Evolutionary conservation across 2,329 filamentous ascomycete genomes (phyloP).

Genomic region (Colletotrichum sansevieriae): DNA sequence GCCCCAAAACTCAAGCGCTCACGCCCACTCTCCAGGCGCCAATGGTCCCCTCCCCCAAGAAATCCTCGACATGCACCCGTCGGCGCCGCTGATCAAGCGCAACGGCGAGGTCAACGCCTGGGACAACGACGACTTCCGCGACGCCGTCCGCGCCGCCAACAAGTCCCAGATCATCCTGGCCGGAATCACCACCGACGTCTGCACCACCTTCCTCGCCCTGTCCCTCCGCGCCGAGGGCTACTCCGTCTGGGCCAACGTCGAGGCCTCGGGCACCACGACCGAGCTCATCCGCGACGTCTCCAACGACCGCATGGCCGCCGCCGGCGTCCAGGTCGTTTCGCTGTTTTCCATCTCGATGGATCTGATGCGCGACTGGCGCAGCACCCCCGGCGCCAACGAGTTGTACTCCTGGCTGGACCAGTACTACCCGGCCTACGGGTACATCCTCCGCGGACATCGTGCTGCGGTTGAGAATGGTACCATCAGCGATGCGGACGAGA

Average conservation of each 20-base stretch:
- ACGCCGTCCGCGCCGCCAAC: constrained; percentile 73
- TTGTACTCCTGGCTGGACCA: constrained; percentile 74
- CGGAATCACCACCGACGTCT: constrained; percentile 82
- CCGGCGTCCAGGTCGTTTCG: constrained; percentile 74
- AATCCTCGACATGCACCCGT: constrained; percentile 75
- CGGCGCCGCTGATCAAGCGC: constrained; percentile 74
- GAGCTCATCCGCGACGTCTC: constrained; percentile 71
- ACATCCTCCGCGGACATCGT: constrained; percentile 71
- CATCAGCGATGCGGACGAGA: constrained; percentile 66
- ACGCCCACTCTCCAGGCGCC: constrained; percentile 61
- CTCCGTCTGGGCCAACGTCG: constrained; percentile 79
- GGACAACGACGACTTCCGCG: constrained; percentile 79
- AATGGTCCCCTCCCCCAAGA: constrained; percentile 80
- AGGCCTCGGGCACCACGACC: constrained; percentile 77
- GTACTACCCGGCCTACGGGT: constrained; percentile 75
- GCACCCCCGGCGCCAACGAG: constrained; percentile 63
- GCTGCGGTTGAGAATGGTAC: constrained; percentile 72
- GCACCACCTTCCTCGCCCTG: constrained; percentile 80
- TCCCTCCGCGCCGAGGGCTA: constrained; percentile 79
- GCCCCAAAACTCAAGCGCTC: not conserved
- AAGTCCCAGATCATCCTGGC: constrained; percentile 79
- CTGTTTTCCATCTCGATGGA: constrained; percentile 75
- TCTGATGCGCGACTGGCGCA: constrained; percentile 79
- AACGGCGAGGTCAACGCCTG: constrained; percentile 82
- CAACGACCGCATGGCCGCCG: constrained; percentile 75